Conservation (phyloP, 345 rosid genomes). For the Eutrema japonicum region DNA sequence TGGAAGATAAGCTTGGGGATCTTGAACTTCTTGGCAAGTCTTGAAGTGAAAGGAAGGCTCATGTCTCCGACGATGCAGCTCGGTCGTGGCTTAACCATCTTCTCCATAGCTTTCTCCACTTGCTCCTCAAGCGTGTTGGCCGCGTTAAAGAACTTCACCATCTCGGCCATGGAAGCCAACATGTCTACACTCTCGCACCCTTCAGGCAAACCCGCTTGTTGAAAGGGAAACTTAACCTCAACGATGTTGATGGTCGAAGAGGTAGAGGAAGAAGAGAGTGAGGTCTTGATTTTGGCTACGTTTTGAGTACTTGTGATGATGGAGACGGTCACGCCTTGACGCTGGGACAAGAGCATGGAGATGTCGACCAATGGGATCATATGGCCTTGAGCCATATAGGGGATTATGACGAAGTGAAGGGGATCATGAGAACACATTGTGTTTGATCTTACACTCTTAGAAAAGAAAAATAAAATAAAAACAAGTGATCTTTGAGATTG, state of each 20-base stretch:
- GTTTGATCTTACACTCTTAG: slow-evolving; percentile 4
- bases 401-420: slow-evolving; percentile 55
- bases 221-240: slow-evolving; percentile 39
- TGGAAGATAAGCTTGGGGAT: slow-evolving; percentile 56
- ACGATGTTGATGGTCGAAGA: slow-evolving; percentile 33
- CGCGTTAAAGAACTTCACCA: slow-evolving; percentile 39
- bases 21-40: slow-evolving; percentile 47
- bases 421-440: slow-evolving; percentile 34
- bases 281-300: slow-evolving; percentile 36
- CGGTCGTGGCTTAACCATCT: slow-evolving; percentile 43
- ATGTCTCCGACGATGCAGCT: slow-evolving; percentile 57
- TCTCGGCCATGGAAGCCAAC: slow-evolving; percentile 31
- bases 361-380: slow-evolving; percentile 57
- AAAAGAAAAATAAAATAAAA: neutral
- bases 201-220: slow-evolving; percentile 45
- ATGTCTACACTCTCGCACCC: slow-evolving; percentile 50
- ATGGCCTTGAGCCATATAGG: slow-evolving; percentile 54
- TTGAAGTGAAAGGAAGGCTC: slow-evolving; percentile 43
- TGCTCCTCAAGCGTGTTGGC: slow-evolving; percentile 40
- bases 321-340: slow-evolving; percentile 39
- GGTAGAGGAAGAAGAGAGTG: slow-evolving; percentile 34
- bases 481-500: neutral
- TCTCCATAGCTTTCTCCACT: slow-evolving; percentile 35
- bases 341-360: slow-evolving; percentile 48
- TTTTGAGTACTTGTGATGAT: slow-evolving; percentile 49